Percentiles rank a stretch among this genome's conserved stretches.
Conservation (phyloP, 768 basidiomycete genomes). For the Floccularia luteovirens region DNA sequence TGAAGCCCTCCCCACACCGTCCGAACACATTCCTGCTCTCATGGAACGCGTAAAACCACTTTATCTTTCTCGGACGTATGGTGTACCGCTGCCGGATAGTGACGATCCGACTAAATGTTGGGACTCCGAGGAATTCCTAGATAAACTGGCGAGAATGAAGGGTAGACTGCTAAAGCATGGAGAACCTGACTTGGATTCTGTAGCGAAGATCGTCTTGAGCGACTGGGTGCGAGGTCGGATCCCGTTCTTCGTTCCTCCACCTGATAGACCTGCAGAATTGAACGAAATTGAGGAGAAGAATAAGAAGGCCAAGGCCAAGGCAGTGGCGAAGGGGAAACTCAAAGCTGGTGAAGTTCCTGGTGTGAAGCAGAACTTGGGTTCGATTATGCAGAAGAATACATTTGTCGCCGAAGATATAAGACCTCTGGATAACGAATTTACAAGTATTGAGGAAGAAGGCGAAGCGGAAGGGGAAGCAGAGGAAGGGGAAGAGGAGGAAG, state of each 20-base stretch:
- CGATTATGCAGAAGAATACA: conserved; percentile 83
- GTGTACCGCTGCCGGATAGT: conserved; percentile 54
- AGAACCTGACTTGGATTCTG: conserved; percentile 87
- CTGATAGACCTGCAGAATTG: conserved; percentile 69
- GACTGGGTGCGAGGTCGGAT: conserved; percentile 98
- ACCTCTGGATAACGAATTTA: conserved; percentile 48
- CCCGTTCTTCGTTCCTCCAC: conserved; percentile 92
- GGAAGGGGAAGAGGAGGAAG: conserved; percentile 34
- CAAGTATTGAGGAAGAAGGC: conserved; percentile 33
- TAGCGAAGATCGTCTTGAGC: conserved; percentile 90
- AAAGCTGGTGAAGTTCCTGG: conserved; percentile 37
- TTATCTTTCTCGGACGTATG: conserved; percentile 85
- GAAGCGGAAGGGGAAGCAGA: conserved; percentile 26
- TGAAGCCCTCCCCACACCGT: conserved; percentile 87
- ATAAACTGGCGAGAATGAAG: conserved; percentile 81
- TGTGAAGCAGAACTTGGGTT: conserved; percentile 82
- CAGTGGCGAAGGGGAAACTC: conserved; percentile 14
- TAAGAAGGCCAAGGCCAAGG: conserved; percentile 51
- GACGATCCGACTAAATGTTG: conserved; percentile 46
- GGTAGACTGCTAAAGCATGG: conserved; percentile 91
- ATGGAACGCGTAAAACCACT: conserved; percentile 90
- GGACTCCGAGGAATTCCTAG: conserved; percentile 75
- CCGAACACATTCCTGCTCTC: conserved; percentile 84
- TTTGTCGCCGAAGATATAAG: conserved; percentile 82
- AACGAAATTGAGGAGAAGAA: conserved; percentile 57